Evolutionary conservation across 2,329 filamentous ascomycete species (phyloP).

Genomic region (Passalora sequoiae): DNA sequence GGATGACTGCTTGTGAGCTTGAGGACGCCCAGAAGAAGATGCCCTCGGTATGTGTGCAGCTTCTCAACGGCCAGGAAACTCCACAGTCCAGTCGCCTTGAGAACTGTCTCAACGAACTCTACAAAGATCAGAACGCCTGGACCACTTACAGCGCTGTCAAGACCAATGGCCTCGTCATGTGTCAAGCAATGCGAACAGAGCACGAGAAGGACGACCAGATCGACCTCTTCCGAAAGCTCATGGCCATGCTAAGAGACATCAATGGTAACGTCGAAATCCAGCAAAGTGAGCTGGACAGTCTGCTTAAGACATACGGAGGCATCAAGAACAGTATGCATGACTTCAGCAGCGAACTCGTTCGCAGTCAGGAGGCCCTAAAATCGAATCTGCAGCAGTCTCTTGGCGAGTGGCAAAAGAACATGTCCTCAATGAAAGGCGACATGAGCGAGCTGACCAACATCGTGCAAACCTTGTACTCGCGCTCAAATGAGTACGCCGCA

Average conservation of each 20-base stretch:
- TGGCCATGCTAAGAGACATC: neutral
- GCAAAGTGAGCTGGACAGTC: neutral
- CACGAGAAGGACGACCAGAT: slow-evolving; percentile 47
- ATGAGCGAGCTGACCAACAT: neutral
- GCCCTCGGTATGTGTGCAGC: slow-evolving; percentile 47
- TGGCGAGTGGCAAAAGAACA: neutral
- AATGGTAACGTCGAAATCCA: neutral
- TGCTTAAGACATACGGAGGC: neutral
- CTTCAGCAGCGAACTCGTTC: neutral
- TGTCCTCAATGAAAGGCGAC: neutral
- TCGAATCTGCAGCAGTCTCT: neutral
- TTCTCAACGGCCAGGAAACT: slow-evolving; percentile 33
- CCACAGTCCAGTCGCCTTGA: slow-evolving; percentile 36
- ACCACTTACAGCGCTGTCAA: slow-evolving; percentile 60
- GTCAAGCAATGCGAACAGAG: slow-evolving; percentile 55
- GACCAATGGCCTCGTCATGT: slow-evolving; percentile 58
- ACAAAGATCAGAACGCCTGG: slow-evolving; percentile 49
- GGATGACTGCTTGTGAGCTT: slow-evolving; percentile 60
- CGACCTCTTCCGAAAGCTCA: slow-evolving; percentile 12
- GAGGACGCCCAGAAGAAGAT: slow-evolving; percentile 47
- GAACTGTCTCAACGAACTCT: slow-evolving; percentile 51
- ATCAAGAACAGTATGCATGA: neutral
- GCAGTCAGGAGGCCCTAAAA: neutral
- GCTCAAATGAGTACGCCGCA: neutral
- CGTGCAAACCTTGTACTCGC: neutral